Percentiles rank a stretch among this genome's conserved stretches.
Conservation (phyloP, 176 grass and related monocot genomes). For the Aegilops speltoides region DNA sequence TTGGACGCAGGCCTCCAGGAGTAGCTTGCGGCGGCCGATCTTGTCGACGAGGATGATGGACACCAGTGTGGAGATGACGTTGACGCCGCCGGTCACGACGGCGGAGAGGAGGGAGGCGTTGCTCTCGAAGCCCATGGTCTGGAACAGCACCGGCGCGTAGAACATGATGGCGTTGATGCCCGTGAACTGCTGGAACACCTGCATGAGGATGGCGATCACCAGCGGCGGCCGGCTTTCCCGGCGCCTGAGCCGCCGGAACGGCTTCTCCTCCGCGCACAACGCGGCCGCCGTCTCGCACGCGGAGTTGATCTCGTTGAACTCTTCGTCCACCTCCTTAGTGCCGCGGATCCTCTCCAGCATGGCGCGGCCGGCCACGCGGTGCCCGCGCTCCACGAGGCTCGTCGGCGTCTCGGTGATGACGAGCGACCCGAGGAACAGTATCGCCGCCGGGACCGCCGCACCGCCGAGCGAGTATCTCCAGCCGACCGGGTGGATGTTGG, state of each 20-base stretch:
- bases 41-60: not conserved
- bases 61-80: not conserved
- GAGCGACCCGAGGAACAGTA: not conserved
- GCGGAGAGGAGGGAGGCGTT: not conserved
- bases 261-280: not conserved
- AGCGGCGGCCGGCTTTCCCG: not conserved
- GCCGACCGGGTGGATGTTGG: not conserved
- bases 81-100: not conserved
- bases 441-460: not conserved
- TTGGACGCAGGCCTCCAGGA: not conserved
- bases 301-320: not conserved
- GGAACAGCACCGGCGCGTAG: conserved; percentile 87
- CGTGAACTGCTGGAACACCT: conserved; percentile 19
- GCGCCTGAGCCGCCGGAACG: not conserved
- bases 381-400: not conserved
- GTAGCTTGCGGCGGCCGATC: not conserved
- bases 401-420: not conserved
- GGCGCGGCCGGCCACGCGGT: not conserved
- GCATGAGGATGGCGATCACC: not conserved
- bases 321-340: not conserved
- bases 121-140: conserved; percentile 75
- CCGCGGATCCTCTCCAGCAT: not conserved
- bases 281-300: not conserved
- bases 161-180: conserved; percentile 94
- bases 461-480: not conserved